These are phyloP conservation scores for Leucosporidium scottii DNA, from an alignment of 768 basidiomycete species.

Conservation along the genomic window DNA sequence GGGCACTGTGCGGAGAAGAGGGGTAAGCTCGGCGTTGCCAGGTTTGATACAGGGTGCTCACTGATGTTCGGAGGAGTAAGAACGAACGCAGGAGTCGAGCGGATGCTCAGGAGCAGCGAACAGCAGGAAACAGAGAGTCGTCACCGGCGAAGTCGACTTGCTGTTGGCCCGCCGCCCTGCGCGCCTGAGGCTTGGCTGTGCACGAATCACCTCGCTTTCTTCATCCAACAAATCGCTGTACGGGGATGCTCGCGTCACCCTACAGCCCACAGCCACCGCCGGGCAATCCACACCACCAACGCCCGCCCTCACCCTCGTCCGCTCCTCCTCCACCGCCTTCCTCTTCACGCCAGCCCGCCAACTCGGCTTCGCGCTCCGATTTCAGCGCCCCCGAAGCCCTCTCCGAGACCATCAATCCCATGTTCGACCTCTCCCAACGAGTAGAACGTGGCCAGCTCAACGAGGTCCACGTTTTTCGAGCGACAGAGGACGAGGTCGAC, in stretches of 20 bases:
- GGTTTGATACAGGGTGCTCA: background rate
- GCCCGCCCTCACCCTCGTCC: background rate
- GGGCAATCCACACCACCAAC: background rate
- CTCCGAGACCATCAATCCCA: background rate
- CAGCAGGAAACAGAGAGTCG: background rate
- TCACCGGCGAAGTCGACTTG: background rate
- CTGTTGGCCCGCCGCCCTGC: background rate
- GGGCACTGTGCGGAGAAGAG: background rate
- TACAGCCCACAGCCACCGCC: background rate
- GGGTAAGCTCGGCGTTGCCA: background rate
- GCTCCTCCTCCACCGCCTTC: background rate
- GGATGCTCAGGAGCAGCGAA: background rate
- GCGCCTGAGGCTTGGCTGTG: no score
- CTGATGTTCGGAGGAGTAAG: background rate
- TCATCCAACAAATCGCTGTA: background rate
- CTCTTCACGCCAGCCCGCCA: background rate
- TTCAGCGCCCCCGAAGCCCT: background rate
- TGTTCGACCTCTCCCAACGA: background rate
- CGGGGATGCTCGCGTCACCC: background rate
- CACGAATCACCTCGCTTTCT: background rate
- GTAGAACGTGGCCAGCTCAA: background rate
- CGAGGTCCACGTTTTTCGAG: background rate
- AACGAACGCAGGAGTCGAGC: background rate
- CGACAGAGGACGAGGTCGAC: background rate
- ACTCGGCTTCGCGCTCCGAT: no score